Conservation (phyloP, 148 eudicot species). For the Nyssa sinensis region DNA sequence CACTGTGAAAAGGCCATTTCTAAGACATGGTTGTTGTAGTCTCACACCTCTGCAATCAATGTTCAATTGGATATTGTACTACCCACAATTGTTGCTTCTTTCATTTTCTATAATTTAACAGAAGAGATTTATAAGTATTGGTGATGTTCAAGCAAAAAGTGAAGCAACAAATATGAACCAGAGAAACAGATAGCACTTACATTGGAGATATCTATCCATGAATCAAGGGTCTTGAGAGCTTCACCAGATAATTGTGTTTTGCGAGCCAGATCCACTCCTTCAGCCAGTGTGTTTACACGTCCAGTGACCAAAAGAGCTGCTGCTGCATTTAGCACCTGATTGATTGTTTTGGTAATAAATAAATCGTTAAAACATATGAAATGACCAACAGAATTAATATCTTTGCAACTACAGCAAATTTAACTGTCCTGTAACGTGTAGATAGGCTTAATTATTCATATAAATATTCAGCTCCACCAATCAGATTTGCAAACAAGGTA, state of each 20-base stretch:
- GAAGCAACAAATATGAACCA: background rate
- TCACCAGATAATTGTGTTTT: constrained; percentile 71
- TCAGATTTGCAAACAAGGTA: background rate
- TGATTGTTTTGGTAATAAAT: background rate
- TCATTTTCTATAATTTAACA: constrained; percentile 10
- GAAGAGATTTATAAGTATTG: background rate
- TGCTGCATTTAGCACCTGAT: constrained; percentile 84
- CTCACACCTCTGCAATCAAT: background rate
- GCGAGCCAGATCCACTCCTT: constrained; percentile 83
- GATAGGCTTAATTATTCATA: background rate
- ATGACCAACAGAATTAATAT: background rate
- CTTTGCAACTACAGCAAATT: background rate
- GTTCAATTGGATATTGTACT: background rate
- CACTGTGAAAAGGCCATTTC: background rate
- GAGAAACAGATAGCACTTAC: constrained; percentile 41
- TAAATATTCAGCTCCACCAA: background rate
- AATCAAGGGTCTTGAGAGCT: constrained; percentile 72
- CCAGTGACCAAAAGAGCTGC: constrained; percentile 88
- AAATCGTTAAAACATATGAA: background rate
- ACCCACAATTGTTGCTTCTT: background rate
- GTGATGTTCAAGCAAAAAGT: background rate
- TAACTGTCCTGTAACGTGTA: background rate
- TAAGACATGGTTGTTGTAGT: background rate
- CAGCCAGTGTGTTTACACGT: constrained; percentile 53
- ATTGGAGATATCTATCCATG: constrained; percentile 64